Conservation (phyloP, 2,329 filamentous ascomycete genomes). For the Escovopsis weberi region DNA sequence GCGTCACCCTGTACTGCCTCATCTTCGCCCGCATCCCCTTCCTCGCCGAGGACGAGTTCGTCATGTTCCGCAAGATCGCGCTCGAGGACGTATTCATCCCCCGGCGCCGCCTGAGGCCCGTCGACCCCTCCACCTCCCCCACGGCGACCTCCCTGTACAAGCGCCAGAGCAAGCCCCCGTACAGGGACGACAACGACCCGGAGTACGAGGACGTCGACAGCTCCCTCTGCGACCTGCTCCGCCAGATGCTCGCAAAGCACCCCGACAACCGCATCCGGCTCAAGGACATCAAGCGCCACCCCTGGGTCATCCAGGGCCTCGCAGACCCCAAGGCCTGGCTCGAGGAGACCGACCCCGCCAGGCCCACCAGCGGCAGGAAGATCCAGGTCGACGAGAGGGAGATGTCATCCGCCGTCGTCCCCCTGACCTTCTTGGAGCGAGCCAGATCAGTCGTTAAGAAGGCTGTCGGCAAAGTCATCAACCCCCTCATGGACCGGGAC, state of each 20-base stretch:
- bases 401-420: slow-evolving; percentile 78
- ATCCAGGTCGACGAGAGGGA: slow-evolving; percentile 90
- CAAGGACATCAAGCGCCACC: slow-evolving; percentile 83
- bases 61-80: slow-evolving; percentile 82
- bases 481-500: slow-evolving; percentile 42
- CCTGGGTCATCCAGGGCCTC: slow-evolving; percentile 75
- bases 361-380: slow-evolving; percentile 62
- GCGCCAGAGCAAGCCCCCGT: slow-evolving; percentile 47
- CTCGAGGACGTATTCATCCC: slow-evolving; percentile 89
- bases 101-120: slow-evolving; percentile 62
- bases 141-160: slow-evolving; percentile 39
- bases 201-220: slow-evolving; percentile 78
- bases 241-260: slow-evolving; percentile 73
- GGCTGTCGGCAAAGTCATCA: slow-evolving; percentile 47
- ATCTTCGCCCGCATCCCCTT: slow-evolving; percentile 91
- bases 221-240: slow-evolving; percentile 62
- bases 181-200: slow-evolving; percentile 63
- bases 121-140: slow-evolving; percentile 44
- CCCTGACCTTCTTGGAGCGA: slow-evolving; percentile 73
- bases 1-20: slow-evolving; percentile 90
- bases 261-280: slow-evolving; percentile 78
- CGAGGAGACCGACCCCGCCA: slow-evolving; percentile 81
- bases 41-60: slow-evolving; percentile 78
- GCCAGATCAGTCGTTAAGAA: slow-evolving; percentile 67
- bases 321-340: slow-evolving; percentile 66